Conservation (phyloP, 495 filamentous ascomycete genomes). For the Daldinia bambusicola region DNA sequence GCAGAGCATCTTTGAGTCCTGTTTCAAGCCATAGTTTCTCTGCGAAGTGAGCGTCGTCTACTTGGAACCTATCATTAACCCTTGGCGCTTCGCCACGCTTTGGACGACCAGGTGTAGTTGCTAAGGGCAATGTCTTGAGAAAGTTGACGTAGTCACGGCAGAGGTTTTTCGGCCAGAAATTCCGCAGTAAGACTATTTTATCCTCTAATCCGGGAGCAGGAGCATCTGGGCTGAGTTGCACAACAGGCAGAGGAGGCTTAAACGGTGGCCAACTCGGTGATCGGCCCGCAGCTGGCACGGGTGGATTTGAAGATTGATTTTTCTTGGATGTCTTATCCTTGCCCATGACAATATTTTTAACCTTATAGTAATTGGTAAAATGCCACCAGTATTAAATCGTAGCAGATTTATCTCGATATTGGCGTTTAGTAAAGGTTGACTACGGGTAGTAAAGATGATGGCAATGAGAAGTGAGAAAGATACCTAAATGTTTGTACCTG, state of each 20-base stretch:
- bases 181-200: constrained; percentile 80
- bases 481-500: not conserved
- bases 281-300: constrained; percentile 23
- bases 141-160: constrained; percentile 86
- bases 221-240: constrained; percentile 68
- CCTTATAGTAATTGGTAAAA: no score
- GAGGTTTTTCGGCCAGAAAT: constrained; percentile 80
- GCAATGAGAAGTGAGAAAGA: not conserved
- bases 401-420: no score
- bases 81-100: constrained; percentile 86
- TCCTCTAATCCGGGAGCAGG: constrained; percentile 61
- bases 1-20: constrained; percentile 63
- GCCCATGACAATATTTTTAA: constrained; percentile 13
- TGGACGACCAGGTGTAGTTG: constrained; percentile 83
- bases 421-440: no score
- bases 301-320: constrained; percentile 28
- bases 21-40: constrained; percentile 76
- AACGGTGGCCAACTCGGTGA: constrained; percentile 81
- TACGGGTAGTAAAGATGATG: not conserved
- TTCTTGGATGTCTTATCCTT: constrained; percentile 37
- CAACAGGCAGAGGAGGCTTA: constrained; percentile 73
- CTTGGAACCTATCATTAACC: constrained; percentile 91
- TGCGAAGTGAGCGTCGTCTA: constrained; percentile 80
- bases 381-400: no score
- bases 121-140: constrained; percentile 76